Evolutionary conservation across 1,139 yeast genomes (phyloP), one percentile per base, ranked within the genome.

Genomic region (Magnusiomyces fungicola): DNA sequence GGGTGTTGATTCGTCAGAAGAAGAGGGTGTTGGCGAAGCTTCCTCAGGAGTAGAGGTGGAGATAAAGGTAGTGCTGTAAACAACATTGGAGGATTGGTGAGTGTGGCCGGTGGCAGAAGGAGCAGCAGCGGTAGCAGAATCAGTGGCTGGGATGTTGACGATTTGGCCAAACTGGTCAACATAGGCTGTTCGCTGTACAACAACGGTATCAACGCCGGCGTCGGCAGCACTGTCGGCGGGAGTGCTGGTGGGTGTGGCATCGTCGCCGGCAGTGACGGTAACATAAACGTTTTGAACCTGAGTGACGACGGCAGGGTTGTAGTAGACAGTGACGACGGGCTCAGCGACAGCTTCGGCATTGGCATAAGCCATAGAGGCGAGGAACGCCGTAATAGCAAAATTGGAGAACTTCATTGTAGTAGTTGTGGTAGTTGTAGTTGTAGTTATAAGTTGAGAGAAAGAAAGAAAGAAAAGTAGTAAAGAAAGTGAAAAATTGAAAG

Each of bases 91-190:
- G n/a, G 21, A 22, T 16, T 22, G 10, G 24, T 38, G 41, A 29
- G 21, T 6, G 23, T 19, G 23, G 16, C 6, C n/a, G 16, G 33
- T 16, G 24, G 36, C 16, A 21, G 33, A 25, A 23, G 46, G 40
- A 41, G 48, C 46, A 29, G 37, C 23, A 19, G 25, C n/a, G 22
- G 50, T 24, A 18, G 48, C 46, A 4, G 54, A 30, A 10, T 29
- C 36, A 23, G 52, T 37, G 23, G 45, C 34, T 30, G 48, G 27
- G 16, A 36, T 5, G 24, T 38, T 33, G 47, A 46, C 23, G 24
- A 40, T 2, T 39, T 51, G 48, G 12, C 54, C 54, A 37, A 12
- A 39, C 43, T 51, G 54, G 43, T 51, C 54, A 22, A 51, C 54
- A 37, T 32, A 45, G 23, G 43, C 50, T 21, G 50, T 49, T 16